Percentiles rank a stretch among this genome's conserved stretches.
phyloP scores from a whole-genome alignment of 495 filamentous ascomycete species.

The Pyronema omphalodes region DNA sequence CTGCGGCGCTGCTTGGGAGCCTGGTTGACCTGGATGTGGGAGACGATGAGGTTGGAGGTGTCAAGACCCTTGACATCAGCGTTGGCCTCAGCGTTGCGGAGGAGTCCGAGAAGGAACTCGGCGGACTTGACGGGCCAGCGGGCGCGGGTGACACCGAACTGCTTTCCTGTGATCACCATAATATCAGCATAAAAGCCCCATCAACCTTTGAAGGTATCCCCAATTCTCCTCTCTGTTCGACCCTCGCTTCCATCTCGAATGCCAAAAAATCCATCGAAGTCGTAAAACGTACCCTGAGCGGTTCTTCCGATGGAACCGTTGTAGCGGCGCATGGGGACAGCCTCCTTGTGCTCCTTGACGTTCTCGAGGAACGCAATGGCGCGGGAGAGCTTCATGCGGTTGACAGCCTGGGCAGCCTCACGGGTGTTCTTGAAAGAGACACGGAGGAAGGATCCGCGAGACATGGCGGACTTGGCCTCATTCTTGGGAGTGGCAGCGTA shows the following conservation, averaged over 20 bases:
- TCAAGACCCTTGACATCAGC: conserved; percentile 98
- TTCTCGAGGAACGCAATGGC: conserved; percentile 92
- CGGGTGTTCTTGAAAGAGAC: conserved; percentile 99
- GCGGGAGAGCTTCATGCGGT: conserved; percentile 94
- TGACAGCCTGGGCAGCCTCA: conserved; percentile 97
- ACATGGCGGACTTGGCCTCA: conserved; percentile 81
- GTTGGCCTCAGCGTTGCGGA: conserved; percentile 98
- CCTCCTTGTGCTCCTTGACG: conserved; percentile 85
- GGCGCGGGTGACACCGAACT: conserved; percentile 88
- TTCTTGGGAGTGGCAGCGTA: conserved; percentile 87
- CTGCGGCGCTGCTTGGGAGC: conserved; percentile 93
- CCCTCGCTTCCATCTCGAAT: neutral
- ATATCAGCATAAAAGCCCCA: conserved; percentile 4
- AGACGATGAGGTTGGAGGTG: conserved; percentile 85
- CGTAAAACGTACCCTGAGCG: conserved; percentile 72
- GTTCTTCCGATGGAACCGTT: conserved; percentile 81
- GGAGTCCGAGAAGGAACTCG: conserved; percentile 87
- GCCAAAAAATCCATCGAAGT: no score
- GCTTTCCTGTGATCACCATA: conserved; percentile 53
- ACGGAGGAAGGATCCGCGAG: conserved; percentile 94
- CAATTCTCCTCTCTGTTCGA: neutral
- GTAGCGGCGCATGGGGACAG: conserved; percentile 91
- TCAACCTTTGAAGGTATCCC: neutral
- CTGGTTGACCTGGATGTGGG: conserved; percentile 99
- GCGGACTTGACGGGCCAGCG: conserved; percentile 99